A percentile compares a stretch with the other conserved stretches of the same genome.
phyloP scores from a whole-genome alignment of 1,139 yeast species.

The Maudiozyma humilis region DNA sequence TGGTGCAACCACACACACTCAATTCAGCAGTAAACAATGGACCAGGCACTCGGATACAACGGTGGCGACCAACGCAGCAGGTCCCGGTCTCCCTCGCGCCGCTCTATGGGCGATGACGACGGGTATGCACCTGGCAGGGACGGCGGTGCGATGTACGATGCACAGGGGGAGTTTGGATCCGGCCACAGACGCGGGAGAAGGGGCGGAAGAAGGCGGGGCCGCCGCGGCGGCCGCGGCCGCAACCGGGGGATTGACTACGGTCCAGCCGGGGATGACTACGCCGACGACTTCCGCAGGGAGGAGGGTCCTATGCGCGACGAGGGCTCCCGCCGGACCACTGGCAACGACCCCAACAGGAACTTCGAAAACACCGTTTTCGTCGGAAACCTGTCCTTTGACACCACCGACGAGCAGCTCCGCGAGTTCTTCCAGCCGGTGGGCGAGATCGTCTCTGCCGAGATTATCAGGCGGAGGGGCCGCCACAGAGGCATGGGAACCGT shows the following conservation, averaged over 20 bases:
- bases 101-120: constrained; percentile 16
- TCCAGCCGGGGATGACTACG: constrained; percentile 22
- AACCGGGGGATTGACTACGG: constrained; percentile 17
- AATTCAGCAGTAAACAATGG: constrained; percentile 8
- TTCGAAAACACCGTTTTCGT: constrained; percentile 63
- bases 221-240: constrained; percentile 27
- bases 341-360: constrained; percentile 42
- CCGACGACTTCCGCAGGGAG: neutral
- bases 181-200: constrained; percentile 5
- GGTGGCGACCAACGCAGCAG: constrained; percentile 19
- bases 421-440: constrained; percentile 57
- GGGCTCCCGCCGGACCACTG: neutral
- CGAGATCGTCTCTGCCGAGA: constrained; percentile 74
- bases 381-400: constrained; percentile 64
- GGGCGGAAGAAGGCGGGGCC: constrained; percentile 14
- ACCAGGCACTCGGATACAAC: constrained; percentile 9
- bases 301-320: neutral
- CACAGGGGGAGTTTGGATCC: constrained; percentile 8
- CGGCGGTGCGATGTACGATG: constrained; percentile 19
- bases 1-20: no score
- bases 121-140: constrained; percentile 21
- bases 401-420: constrained; percentile 51
- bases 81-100: constrained; percentile 24
- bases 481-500: constrained; percentile 92
- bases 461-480: constrained; percentile 74